phyloP scores from a whole-genome alignment of 2,329 filamentous ascomycete species.

The Venturia effusa region DNA sequence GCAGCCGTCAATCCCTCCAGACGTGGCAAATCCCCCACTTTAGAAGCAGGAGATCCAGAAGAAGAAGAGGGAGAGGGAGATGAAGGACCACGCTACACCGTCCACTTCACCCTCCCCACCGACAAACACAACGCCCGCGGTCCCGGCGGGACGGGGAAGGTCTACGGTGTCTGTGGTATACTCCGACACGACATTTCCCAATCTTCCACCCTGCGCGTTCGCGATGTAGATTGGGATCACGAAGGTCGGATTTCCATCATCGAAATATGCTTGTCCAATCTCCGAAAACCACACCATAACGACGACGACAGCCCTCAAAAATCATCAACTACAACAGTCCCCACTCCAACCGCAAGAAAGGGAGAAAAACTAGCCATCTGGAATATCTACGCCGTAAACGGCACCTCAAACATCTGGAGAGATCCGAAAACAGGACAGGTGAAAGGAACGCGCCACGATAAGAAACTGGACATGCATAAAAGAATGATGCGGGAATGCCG shows the following conservation, averaged over 20 bases:
- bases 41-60: no score
- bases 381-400: conserved; percentile 45
- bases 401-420: conserved; percentile 37
- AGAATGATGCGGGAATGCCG: conserved; percentile 35
- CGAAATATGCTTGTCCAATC: conserved; percentile 28
- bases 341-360: no score
- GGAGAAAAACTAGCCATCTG: conserved; percentile 32
- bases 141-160: conserved; percentile 38
- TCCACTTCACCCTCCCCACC: conserved; percentile 36
- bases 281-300: no score
- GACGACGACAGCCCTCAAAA: no score
- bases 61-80: conserved; percentile 10
- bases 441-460: conserved; percentile 38
- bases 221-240: conserved; percentile 38
- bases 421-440: conserved; percentile 31
- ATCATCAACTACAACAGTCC: no score
- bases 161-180: conserved; percentile 43
- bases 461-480: conserved; percentile 39
- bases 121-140: conserved; percentile 41
- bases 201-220: conserved; percentile 20
- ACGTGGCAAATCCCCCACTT: no score
- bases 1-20: conserved; percentile 23
- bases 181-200: conserved; percentile 33
- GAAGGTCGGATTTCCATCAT: conserved; percentile 42
- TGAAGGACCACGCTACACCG: conserved; percentile 28